phyloP scores from a whole-genome alignment of 164 flowering plant species.

The Sextonia rubra region DNA sequence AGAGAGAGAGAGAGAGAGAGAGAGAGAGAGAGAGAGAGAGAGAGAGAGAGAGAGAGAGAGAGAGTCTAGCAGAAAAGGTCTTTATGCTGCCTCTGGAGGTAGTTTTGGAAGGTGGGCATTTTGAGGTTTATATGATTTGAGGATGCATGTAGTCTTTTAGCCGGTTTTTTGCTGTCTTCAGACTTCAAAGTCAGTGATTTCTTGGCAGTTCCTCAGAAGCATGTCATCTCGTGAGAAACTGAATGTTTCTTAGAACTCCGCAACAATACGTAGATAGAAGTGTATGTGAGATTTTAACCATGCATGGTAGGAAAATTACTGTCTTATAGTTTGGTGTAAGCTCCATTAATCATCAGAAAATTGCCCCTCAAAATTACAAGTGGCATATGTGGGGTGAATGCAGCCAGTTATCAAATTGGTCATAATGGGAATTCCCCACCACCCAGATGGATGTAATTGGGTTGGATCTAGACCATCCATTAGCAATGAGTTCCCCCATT shows the following conservation, averaged over 20 bases:
- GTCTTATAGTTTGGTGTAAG: background rate
- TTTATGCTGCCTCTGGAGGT: background rate
- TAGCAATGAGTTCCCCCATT: too few relatives aligned
- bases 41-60: background rate
- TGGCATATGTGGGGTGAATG: too few relatives aligned
- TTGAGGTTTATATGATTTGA: background rate
- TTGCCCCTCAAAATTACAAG: background rate
- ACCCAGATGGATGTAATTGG: background rate
- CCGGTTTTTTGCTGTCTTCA: background rate
- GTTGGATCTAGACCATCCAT: background rate
- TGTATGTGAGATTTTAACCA: too few relatives aligned
- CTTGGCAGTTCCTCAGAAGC: background rate
- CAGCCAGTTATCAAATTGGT: too few relatives aligned
- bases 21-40: constrained; percentile 5
- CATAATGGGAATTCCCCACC: too few relatives aligned
- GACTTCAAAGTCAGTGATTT: background rate
- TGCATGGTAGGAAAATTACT: background rate
- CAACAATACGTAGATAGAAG: too few relatives aligned
- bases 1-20: constrained; percentile 9
- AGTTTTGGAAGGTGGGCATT: background rate
- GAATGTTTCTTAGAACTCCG: too few relatives aligned
- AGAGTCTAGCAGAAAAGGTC: constrained; percentile 13
- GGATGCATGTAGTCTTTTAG: background rate
- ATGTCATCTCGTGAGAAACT: background rate
- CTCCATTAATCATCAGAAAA: background rate